These are phyloP conservation scores for Vanrija humicola DNA, from an alignment of 1,284 basidiomycete species.

Conservation along the genomic window DNA sequence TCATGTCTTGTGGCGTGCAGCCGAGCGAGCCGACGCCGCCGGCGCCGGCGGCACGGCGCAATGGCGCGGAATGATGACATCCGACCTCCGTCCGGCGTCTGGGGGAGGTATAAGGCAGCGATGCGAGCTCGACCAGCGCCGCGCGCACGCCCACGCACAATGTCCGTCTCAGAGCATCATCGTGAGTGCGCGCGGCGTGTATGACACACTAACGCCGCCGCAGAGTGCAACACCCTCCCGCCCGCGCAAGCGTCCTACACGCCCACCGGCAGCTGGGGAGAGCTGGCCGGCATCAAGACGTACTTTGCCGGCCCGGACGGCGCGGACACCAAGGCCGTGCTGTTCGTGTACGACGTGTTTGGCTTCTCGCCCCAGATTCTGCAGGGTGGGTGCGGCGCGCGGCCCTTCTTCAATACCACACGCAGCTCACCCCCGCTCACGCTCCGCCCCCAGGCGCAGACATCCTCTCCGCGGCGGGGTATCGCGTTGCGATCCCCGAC, in stretches of 20 bases:
- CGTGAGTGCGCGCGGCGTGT: too few relatives aligned
- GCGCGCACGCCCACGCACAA: too few relatives aligned
- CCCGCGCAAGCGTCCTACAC: constrained; percentile 52
- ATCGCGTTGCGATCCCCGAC: constrained; percentile 50
- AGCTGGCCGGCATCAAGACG: constrained; percentile 47
- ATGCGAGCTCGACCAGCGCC: too few relatives aligned
- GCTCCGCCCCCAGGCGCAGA: constrained; percentile 32
- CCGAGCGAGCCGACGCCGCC: too few relatives aligned
- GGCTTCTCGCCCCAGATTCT: constrained; percentile 51
- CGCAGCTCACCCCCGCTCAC: neutral
- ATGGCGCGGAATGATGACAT: too few relatives aligned
- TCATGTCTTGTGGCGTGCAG: too few relatives aligned
- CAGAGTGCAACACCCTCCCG: constrained; percentile 53
- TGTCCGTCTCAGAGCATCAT: too few relatives aligned
- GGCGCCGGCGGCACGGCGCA: too few relatives aligned
- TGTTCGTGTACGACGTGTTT: constrained; percentile 44
- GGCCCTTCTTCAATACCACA: neutral
- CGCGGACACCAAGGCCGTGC: constrained; percentile 34
- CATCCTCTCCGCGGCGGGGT: constrained; percentile 40
- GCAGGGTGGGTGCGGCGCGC: constrained; percentile 42
- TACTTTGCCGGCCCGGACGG: constrained; percentile 40
- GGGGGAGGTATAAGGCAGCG: too few relatives aligned
- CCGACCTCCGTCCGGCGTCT: too few relatives aligned
- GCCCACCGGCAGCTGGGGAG: constrained; percentile 49
- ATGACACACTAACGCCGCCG: neutral